Evolutionary conservation across 108 stramenopile species (phyloP).

Genomic region (Aurantiochytrium sp.): DNA sequence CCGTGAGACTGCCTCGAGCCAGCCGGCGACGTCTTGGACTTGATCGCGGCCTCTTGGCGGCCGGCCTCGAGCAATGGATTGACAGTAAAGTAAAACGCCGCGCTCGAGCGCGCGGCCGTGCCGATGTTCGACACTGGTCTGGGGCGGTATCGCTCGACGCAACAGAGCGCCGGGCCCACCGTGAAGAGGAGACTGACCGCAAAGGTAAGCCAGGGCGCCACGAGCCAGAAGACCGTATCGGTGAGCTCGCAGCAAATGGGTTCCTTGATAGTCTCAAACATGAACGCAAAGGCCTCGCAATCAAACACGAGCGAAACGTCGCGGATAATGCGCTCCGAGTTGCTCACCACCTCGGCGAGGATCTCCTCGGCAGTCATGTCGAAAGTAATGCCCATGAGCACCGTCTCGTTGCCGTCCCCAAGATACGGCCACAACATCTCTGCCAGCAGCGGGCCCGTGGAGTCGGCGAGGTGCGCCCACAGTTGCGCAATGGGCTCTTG

Average conservation of each 20-base stretch:
- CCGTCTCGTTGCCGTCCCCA: neutral
- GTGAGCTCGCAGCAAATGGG: constrained; percentile 3
- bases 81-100: neutral
- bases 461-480: neutral
- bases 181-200: neutral
- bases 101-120: neutral
- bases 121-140: neutral
- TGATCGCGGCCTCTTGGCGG: neutral
- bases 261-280: neutral
- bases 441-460: neutral
- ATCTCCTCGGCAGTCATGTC: neutral
- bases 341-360: neutral
- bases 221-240: neutral
- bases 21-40: too few relatives aligned
- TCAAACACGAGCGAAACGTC: neutral
- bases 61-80: neutral
- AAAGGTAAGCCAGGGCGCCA: neutral
- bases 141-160: neutral
- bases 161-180: neutral
- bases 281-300: neutral
- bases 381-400: neutral
- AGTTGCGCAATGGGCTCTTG: constrained; percentile 22
- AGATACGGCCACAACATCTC: neutral
- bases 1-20: too few relatives aligned
- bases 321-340: neutral